phyloP scores from a whole-genome alignment of 768 basidiomycete species.

The Neoboletus brunneissimus region DNA sequence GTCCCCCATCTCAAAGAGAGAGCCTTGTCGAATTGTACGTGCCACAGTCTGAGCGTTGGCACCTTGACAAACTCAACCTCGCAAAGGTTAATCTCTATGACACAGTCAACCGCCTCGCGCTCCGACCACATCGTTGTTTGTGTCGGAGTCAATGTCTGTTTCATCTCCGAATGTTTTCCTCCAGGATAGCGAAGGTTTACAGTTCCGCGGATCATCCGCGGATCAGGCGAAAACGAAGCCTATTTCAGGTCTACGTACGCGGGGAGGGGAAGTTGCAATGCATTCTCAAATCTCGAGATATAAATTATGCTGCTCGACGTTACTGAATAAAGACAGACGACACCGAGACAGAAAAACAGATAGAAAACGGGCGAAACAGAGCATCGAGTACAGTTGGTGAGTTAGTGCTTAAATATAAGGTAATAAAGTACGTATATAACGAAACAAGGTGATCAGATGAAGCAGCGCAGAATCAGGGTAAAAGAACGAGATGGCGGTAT shows the following conservation, averaged over 20 bases:
- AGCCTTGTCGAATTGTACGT: background rate
- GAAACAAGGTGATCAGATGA: constrained; percentile 13
- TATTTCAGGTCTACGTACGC: constrained; percentile 10
- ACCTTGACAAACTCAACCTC: background rate
- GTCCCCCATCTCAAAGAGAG: background rate
- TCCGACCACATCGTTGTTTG: background rate
- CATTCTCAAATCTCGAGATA: constrained; percentile 3
- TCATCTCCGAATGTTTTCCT: constrained; percentile 27
- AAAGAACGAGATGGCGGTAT: constrained; percentile 9
- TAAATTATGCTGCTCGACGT: constrained; percentile 8
- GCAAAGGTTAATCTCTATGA: background rate
- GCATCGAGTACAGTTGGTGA: constrained; percentile 16
- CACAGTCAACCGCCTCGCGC: background rate
- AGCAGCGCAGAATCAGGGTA: constrained; percentile 11
- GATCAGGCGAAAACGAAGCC: constrained; percentile 15
- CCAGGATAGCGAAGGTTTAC: constrained; percentile 16
- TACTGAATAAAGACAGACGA: constrained; percentile 9
- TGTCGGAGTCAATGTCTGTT: constrained; percentile 26
- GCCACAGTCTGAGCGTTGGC: background rate
- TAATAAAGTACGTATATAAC: constrained; percentile 32
- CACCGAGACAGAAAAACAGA: constrained; percentile 5
- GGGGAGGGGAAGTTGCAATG: constrained; percentile 4
- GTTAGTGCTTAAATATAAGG: constrained; percentile 34
- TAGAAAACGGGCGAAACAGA: constrained; percentile 5
- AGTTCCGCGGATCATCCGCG: constrained; percentile 27